Conservation (phyloP, 2,329 filamentous ascomycete genomes). For the Aspergillus tanneri region DNA sequence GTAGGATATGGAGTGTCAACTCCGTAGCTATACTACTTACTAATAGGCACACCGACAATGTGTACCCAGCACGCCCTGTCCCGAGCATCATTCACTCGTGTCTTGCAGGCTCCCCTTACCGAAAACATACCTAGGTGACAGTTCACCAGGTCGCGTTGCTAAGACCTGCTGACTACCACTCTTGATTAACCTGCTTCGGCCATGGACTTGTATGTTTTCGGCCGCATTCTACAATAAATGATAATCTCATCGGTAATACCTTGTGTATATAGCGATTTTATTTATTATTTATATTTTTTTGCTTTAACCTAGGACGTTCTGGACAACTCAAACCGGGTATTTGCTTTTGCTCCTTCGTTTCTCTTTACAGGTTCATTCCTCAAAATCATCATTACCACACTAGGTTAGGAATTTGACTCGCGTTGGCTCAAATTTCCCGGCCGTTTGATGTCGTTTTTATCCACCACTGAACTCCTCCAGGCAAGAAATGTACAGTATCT, state of each 20-base stretch:
- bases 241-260: neutral
- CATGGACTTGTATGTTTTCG: conserved; percentile 24
- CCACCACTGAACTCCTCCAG: neutral
- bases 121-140: neutral
- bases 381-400: no score
- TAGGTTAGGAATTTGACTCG: conserved; percentile 5
- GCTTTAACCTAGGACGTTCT: conserved; percentile 8
- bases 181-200: conserved; percentile 31
- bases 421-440: conserved; percentile 5
- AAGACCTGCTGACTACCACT: conserved; percentile 31
- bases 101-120: no score
- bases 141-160: conserved; percentile 1
- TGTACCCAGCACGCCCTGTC: neutral
- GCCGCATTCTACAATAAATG: conserved; percentile 4
- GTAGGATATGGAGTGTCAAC: no score
- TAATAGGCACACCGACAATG: no score
- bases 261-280: conserved; percentile 1
- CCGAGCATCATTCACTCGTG: no score
- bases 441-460: conserved; percentile 8
- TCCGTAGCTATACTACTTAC: no score
- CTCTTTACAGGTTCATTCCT: neutral
- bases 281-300: no score
- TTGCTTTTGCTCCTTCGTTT: neutral
- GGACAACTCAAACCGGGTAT: conserved; percentile 19
- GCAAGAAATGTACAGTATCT: neutral